A percentile compares a stretch with the other conserved stretches of the same genome.
phyloP scores from a whole-genome alignment of 371 early-diverging fungal genomes.

The Lichtheimia ramosa region DNA sequence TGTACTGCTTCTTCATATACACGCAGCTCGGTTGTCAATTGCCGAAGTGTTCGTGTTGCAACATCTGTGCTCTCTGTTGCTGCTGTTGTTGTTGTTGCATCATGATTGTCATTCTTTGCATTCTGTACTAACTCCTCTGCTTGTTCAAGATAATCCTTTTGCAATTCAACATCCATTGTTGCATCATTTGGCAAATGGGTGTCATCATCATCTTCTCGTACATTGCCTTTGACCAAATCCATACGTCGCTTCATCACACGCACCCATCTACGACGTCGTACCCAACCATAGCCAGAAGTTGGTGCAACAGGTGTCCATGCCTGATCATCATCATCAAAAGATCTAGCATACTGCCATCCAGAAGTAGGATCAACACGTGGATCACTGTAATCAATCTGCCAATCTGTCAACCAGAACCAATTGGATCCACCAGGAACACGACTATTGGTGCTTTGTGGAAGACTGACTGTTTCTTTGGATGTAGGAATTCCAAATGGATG shows the following conservation, averaged over 20 bases:
- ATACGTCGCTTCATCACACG: constrained; percentile 73
- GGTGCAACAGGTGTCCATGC: constrained; percentile 59
- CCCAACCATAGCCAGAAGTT: constrained; percentile 60
- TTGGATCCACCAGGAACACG: constrained; percentile 19
- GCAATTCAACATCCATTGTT: constrained; percentile 10
- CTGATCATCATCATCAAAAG: constrained; percentile 52
- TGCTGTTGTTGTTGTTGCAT: constrained; percentile 4
- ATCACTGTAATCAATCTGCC: constrained; percentile 71
- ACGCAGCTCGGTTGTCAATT: constrained; percentile 39
- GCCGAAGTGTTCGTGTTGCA: constrained; percentile 11
- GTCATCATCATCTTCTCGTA: constrained; percentile 12
- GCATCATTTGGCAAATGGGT: not conserved
- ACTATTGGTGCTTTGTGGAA: constrained; percentile 36
- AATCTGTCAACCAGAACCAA: constrained; percentile 88
- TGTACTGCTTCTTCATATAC: constrained; percentile 63
- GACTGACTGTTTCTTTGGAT: constrained; percentile 50
- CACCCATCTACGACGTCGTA: constrained; percentile 77
- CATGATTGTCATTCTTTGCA: constrained; percentile 5
- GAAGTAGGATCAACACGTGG: constrained; percentile 61
- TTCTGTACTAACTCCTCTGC: constrained; percentile 44
- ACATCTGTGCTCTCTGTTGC: not conserved
- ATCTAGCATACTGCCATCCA: constrained; percentile 73
- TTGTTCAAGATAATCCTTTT: constrained; percentile 38
- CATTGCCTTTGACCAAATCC: constrained; percentile 45
- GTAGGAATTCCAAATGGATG: constrained; percentile 54